These are phyloP conservation scores for Camellia sinensis DNA, from an alignment of 148 eudicot species.

Conservation along the genomic window DNA sequence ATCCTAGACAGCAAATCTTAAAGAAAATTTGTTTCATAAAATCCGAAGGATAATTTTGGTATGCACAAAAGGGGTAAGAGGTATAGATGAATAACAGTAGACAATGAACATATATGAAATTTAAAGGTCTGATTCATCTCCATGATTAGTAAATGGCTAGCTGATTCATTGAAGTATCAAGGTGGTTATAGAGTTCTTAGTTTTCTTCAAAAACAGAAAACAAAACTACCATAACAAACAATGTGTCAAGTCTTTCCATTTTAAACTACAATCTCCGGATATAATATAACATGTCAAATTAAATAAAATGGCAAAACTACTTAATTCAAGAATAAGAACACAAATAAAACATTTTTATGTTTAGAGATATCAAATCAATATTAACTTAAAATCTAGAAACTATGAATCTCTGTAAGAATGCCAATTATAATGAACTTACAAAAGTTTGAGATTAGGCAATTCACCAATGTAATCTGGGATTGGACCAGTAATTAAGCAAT, in stretches of 20 bases:
- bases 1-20: background rate
- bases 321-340: background rate
- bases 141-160: background rate
- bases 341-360: background rate
- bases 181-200: no score
- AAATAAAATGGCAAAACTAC: background rate
- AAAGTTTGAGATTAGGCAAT: conserved; percentile 25
- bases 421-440: conserved; percentile 35
- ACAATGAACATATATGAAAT: background rate
- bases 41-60: background rate
- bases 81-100: background rate
- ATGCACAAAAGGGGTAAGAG: background rate
- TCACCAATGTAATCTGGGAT: conserved; percentile 53
- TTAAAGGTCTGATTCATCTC: background rate
- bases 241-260: background rate
- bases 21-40: background rate
- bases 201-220: no score
- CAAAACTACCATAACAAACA: background rate
- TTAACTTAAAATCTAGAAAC: background rate
- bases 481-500: conserved; percentile 60
- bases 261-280: background rate
- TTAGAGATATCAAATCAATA: background rate
- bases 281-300: background rate
- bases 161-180: background rate
- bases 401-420: background rate